Percentiles rank a stretch among this genome's conserved stretches.
These are phyloP conservation scores for Infundibulicybe gibba DNA, from an alignment of 768 basidiomycete genomes.

Conservation along the genomic window DNA sequence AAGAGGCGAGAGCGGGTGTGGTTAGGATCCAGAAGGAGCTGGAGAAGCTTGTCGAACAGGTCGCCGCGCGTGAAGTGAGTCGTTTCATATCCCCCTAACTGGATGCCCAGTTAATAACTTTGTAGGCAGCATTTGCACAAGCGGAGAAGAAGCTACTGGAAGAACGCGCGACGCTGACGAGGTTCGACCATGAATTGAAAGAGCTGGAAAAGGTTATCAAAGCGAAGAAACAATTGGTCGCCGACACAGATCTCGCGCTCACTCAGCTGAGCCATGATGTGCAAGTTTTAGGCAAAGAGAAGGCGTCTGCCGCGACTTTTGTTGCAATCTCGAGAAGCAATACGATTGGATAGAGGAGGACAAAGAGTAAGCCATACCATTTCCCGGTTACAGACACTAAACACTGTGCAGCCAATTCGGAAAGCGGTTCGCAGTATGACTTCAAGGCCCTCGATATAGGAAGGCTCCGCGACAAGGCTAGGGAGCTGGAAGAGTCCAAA, in stretches of 20 bases:
- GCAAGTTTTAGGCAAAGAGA: conserved; percentile 60
- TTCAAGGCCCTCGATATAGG: conserved; percentile 64
- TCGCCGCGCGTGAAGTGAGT: conserved; percentile 42
- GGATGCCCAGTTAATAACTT: too few species aligned
- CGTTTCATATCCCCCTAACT: background rate
- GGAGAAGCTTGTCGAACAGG: conserved; percentile 48
- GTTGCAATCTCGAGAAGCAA: conserved; percentile 74
- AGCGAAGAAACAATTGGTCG: conserved; percentile 68
- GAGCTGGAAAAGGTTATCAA: conserved; percentile 81
- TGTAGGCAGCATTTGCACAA: conserved; percentile 52
- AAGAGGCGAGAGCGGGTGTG: conserved; percentile 42
- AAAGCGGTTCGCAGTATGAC: conserved; percentile 78
- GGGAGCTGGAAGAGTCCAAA: conserved; percentile 77
- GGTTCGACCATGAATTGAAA: conserved; percentile 87
- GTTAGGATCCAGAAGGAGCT: conserved; percentile 61
- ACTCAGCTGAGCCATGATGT: conserved; percentile 73
- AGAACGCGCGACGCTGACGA: conserved; percentile 82
- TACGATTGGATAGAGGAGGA: conserved; percentile 90
- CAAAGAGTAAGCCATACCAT: conserved; percentile 57
- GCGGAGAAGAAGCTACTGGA: conserved; percentile 74
- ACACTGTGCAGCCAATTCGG: conserved; percentile 68
- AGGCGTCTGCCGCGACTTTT: conserved; percentile 42
- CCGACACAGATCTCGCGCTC: conserved; percentile 61
- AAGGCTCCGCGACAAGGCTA: conserved; percentile 57
- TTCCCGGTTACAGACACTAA: background rate